Evolutionary conservation across 2,329 filamentous ascomycete species (phyloP).

Genomic region (Calonectria hawksworthii): DNA sequence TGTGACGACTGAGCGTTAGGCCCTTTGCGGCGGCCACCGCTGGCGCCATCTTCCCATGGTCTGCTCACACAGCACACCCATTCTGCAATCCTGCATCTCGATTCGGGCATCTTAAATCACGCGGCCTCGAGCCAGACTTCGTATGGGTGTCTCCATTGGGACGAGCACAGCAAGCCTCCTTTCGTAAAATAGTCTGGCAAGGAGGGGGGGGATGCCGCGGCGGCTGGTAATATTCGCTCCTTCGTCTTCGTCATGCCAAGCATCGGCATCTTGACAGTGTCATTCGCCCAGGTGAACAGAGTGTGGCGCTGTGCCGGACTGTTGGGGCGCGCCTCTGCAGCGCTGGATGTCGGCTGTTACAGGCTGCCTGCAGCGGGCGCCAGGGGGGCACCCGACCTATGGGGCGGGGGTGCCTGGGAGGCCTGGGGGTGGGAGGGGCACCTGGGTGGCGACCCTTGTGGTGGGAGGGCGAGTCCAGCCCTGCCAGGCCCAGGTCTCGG

Average conservation of each 20-base stretch:
- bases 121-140: neutral
- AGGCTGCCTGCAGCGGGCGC: conserved; percentile 13
- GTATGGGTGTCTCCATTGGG: neutral
- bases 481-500: neutral
- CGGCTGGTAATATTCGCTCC: neutral
- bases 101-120: neutral
- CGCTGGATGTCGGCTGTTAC: conserved; percentile 11
- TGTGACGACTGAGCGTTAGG: conserved; percentile 12
- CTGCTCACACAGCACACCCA: neutral
- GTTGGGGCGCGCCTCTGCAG: conserved; percentile 4
- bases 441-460: neutral
- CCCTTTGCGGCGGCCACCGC: neutral
- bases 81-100: neutral
- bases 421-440: neutral
- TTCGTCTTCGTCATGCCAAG: conserved; percentile 4
- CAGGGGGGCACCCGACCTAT: conserved; percentile 22
- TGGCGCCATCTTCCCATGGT: neutral
- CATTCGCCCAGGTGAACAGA: conserved; percentile 16
- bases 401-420: conserved; percentile 21
- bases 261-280: neutral
- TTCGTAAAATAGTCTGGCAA: neutral
- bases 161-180: neutral
- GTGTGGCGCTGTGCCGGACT: conserved; percentile 24
- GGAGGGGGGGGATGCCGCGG: neutral
- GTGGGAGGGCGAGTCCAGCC: neutral